Percentiles rank a stretch among this genome's conserved stretches.
Evolutionary conservation across 2,329 filamentous ascomycete genomes (phyloP).

Genomic region (Calcarisporium arbuscula): DNA sequence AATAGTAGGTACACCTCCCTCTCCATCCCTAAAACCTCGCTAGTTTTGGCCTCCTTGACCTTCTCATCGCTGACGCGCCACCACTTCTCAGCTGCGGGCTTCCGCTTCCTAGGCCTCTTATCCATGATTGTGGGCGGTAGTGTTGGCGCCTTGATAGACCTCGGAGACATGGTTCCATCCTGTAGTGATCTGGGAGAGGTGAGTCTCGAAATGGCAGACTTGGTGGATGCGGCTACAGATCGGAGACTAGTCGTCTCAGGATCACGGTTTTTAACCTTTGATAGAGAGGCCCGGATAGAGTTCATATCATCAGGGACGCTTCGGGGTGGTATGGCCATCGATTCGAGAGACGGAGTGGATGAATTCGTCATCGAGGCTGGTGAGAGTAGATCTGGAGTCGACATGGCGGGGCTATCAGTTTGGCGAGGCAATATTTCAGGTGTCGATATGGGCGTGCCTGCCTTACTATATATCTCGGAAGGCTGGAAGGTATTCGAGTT

Average conservation of each 20-base stretch:
- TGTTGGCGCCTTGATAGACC: constrained; percentile 10
- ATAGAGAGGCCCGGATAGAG: constrained; percentile 17
- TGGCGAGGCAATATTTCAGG: constrained; percentile 34
- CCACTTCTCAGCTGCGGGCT: constrained; percentile 63
- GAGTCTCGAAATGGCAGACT: constrained; percentile 45
- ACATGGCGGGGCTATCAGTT: constrained; percentile 36
- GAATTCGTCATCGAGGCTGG: constrained; percentile 25
- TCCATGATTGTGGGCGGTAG: no score
- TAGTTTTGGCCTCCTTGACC: constrained; percentile 88
- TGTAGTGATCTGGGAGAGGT: constrained; percentile 30
- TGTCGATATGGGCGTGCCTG: constrained; percentile 47
- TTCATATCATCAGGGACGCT: constrained; percentile 24
- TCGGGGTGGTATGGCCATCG: constrained; percentile 20
- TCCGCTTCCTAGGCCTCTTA: constrained; percentile 49
- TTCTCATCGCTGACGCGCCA: constrained; percentile 98
- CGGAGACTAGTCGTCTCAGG: constrained; percentile 46
- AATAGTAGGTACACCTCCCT: constrained; percentile 94
- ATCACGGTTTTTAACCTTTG: constrained; percentile 32
- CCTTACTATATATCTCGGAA: constrained; percentile 65
- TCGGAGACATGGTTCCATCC: constrained; percentile 16
- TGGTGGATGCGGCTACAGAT: constrained; percentile 51
- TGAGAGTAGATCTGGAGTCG: constrained; percentile 41
- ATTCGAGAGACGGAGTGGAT: constrained; percentile 33
- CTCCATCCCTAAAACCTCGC: constrained; percentile 87
- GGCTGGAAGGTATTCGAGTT: constrained; percentile 74